Base-by-base conservation (phyloP, 306 rosid genomes). In the Vicia faba region DNA sequence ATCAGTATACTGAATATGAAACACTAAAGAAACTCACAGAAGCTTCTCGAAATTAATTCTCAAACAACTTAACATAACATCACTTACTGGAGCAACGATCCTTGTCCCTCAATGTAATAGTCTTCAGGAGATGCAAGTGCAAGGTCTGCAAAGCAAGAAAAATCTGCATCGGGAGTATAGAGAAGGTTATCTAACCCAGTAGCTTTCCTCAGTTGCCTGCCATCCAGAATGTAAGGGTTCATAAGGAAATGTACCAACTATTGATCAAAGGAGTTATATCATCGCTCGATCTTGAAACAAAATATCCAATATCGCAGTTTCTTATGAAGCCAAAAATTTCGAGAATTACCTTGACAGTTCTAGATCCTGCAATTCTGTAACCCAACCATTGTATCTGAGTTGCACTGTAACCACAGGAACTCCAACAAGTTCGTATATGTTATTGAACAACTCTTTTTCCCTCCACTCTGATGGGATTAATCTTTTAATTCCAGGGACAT, bases 361-460 rank as follows among this genome's bases (percentile, higher is more conserved):
- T 66, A 93, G 85, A 85, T 93, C 88, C 77, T 88, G 97, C 77
- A 93, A 73, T 68, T 93, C 99, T 26, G 99, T 93, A 41, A 93
- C 99, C 99, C 99, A 93, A 45, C 99, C 99, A 20, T 88, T 81
- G 79, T 90, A 93, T 84, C 99, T 80, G 53, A 93, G 99, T 81
- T 93, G 99, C 69, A 93, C 97, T n/a, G 99, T 93, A 74, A 90
- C 96, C 56, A 93, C 99, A 58, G 99, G 99, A 76, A 93, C 99
- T 76, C 97, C 99, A 57, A 83, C 88, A 23, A 93, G 83, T 74
- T 88, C 88, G 68, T 86, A 90, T 78, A 93, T 86, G 66, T 90
- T 86, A 72, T 79, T 83, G 82, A 93, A 93, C 75, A 93, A 88
- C 65, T 86, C 72, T 50, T 81, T 81, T 58, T 90, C 88, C 73